A percentile compares a stretch with the other conserved stretches of the same genome.
phyloP scores from a whole-genome alignment of 345 rosid species.

The Gossypium raimondii region DNA sequence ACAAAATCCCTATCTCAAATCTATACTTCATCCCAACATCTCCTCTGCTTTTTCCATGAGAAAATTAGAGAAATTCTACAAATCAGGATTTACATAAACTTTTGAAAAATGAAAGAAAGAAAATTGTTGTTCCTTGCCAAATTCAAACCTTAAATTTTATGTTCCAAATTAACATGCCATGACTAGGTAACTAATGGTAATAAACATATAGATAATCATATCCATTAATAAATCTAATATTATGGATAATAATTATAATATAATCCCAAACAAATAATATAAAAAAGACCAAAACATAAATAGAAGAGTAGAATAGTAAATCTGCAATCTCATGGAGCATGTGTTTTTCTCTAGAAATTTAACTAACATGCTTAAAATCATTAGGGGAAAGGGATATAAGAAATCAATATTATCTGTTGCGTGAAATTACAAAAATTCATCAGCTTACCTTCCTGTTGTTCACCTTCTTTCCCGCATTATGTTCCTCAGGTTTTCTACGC shows the following conservation, averaged over 20 bases:
- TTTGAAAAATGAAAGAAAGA: background rate
- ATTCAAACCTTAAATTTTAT: slow-evolving; percentile 1
- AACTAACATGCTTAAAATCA: slow-evolving; percentile 2
- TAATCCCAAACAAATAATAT: background rate
- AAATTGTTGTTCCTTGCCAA: background rate
- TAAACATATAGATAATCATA: background rate
- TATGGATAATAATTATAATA: background rate
- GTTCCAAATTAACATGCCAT: background rate
- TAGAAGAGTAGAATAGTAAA: background rate
- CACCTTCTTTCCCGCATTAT: slow-evolving; percentile 49
- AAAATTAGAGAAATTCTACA: no score
- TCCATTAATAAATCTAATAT: background rate
- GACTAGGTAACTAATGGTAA: background rate
- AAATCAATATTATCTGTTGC: background rate
- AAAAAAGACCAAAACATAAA: background rate
- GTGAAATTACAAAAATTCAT: background rate
- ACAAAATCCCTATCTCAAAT: no score
- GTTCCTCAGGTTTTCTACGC: slow-evolving; percentile 78
- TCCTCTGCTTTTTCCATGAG: no score
- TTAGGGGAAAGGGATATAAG: background rate
- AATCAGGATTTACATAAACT: no score
- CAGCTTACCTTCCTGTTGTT: slow-evolving; percentile 62
- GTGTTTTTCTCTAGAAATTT: background rate
- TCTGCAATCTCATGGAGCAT: background rate
- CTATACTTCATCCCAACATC: no score